Evolutionary conservation across 148 eudicot genomes (phyloP).

Genomic region (Mesembryanthemum crystallinum): DNA sequence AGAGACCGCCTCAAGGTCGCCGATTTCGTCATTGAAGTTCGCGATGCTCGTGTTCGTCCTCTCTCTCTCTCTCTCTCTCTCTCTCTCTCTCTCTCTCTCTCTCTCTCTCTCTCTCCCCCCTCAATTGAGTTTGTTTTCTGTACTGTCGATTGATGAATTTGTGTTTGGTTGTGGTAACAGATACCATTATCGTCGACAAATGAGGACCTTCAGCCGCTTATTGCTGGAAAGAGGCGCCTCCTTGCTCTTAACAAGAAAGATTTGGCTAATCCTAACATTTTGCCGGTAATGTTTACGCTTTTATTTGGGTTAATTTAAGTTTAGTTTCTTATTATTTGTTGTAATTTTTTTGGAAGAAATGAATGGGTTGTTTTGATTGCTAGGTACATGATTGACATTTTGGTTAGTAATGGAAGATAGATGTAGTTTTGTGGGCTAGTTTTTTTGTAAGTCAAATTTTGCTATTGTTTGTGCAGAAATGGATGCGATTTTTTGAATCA

Average conservation of each 20-base stretch:
- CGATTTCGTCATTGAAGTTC: conserved; percentile 91
- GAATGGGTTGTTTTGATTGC: not conserved
- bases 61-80: not conserved
- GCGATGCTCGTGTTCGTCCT: conserved; percentile 68
- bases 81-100: not conserved
- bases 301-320: not conserved
- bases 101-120: not conserved
- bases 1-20: conserved; percentile 86
- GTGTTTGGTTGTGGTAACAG: conserved; percentile 28
- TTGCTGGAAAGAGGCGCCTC: conserved; percentile 68
- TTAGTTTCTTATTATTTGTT: not conserved
- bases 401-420: not conserved
- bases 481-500: conserved; percentile 69
- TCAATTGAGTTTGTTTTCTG: not conserved
- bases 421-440: not conserved
- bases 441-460: not conserved
- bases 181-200: conserved; percentile 90
- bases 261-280: conserved; percentile 89
- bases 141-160: not conserved
- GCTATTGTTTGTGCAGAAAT: conserved; percentile 49
- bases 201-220: conserved; percentile 68
- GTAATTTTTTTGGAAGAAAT: not conserved
- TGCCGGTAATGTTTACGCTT: conserved; percentile 46
- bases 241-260: conserved; percentile 96
- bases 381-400: not conserved